Evolutionary conservation across 257 asterid genomes (phyloP).

Genomic region (Solanum habrochaites): DNA sequence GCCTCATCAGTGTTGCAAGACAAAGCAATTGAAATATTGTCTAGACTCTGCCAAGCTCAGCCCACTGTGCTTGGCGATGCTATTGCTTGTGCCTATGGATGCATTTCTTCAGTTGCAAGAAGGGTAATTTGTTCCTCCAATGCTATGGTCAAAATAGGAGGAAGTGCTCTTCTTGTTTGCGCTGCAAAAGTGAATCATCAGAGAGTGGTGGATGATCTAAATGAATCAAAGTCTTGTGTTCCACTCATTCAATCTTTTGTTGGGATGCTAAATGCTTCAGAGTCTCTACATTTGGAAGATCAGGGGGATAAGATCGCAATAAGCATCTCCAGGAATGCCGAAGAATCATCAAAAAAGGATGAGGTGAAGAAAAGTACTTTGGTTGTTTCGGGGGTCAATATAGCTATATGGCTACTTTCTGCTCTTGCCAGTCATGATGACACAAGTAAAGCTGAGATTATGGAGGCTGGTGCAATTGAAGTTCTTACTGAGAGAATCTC

Average conservation of each 20-base stretch:
- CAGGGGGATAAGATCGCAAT: slow-evolving; percentile 38
- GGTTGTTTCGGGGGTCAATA: slow-evolving; percentile 59
- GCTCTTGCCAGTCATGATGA: slow-evolving; percentile 71
- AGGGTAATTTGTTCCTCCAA: slow-evolving; percentile 60
- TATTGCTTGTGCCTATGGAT: slow-evolving; percentile 57
- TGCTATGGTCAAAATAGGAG: slow-evolving; percentile 69
- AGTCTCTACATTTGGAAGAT: slow-evolving; percentile 40
- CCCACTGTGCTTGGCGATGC: slow-evolving; percentile 60
- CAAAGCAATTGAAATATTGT: slow-evolving; percentile 74
- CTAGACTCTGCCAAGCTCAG: slow-evolving; percentile 67
- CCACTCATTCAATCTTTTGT: slow-evolving; percentile 74
- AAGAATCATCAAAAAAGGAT: slow-evolving; percentile 34
- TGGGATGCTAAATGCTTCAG: slow-evolving; percentile 49
- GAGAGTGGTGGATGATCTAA: slow-evolving; percentile 66
- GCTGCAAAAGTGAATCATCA: slow-evolving; percentile 72
- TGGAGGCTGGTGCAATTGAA: slow-evolving; percentile 95
- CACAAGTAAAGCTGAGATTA: slow-evolving; percentile 55
- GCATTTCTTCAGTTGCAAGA: slow-evolving; percentile 59
- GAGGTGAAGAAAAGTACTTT: slow-evolving; percentile 50
- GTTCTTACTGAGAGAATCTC: slow-evolving; percentile 74
- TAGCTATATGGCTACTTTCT: slow-evolving; percentile 88
- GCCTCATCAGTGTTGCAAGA: slow-evolving; percentile 74
- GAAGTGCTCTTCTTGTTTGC: slow-evolving; percentile 90
- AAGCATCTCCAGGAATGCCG: slow-evolving; percentile 54
- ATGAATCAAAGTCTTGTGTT: slow-evolving; percentile 43